A percentile compares a stretch with the other conserved stretches of the same genome.
These are phyloP conservation scores for Backusella westeae DNA, from an alignment of 192 early-diverging fungal species.

Conservation along the genomic window DNA sequence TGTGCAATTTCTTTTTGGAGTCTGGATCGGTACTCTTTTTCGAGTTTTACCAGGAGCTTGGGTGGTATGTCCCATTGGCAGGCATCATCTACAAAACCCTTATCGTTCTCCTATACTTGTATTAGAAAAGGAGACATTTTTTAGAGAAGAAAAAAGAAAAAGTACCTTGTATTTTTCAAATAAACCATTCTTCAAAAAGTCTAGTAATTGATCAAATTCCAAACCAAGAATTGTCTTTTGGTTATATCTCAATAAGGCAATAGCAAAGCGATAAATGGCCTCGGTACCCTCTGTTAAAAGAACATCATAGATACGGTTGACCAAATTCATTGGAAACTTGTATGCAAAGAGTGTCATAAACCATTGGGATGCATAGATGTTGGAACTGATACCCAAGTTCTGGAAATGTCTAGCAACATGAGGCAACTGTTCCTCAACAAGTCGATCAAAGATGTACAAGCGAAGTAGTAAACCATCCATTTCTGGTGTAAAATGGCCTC, in stretches of 20 bases:
- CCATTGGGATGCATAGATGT: conserved; percentile 99
- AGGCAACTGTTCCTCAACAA: conserved; percentile 83
- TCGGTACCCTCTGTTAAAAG: conserved; percentile 94
- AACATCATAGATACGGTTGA: conserved; percentile 92
- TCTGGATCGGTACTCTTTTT: conserved; percentile 67
- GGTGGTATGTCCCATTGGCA: conserved; percentile 68
- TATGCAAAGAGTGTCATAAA: conserved; percentile 99
- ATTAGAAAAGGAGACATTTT: neutral
- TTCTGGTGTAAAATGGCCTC: conserved; percentile 86
- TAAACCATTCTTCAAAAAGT: conserved; percentile 90
- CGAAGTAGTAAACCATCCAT: conserved; percentile 91
- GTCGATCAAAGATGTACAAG: conserved; percentile 87
- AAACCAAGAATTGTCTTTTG: conserved; percentile 73
- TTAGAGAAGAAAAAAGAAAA: neutral
- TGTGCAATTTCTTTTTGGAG: conserved; percentile 66
- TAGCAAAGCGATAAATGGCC: conserved; percentile 77
- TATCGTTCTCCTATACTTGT: conserved; percentile 54
- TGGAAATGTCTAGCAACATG: conserved; percentile 75
- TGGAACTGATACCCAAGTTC: conserved; percentile 78
- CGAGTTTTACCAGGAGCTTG: conserved; percentile 64
- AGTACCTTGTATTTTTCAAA: conserved; percentile 82
- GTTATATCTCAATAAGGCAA: conserved; percentile 86
- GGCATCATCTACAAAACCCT: conserved; percentile 80
- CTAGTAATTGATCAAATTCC: conserved; percentile 83
- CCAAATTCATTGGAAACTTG: conserved; percentile 90